Base-by-base conservation (phyloP, 2,329 filamentous ascomycete species). In the Clarireedia monteithiana region DNA sequence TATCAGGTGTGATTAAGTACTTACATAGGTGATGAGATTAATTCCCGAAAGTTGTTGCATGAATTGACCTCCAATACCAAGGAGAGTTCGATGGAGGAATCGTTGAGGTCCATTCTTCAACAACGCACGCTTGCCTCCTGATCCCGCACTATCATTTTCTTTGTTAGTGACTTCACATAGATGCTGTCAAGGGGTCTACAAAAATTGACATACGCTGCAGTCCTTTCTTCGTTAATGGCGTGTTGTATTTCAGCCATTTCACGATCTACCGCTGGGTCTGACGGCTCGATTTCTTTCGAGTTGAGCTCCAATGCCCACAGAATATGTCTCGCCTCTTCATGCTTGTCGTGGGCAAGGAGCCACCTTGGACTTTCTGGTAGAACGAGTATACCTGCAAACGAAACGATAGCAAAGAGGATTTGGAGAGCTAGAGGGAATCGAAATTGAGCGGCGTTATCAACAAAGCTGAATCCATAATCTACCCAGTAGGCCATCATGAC, bases 391-490 rank as follows among this genome's bases (percentile, higher is more conserved):
- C 78, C 74, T 2, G 67, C 57, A n/a, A 85, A 68, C 48, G 84
- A 81, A 58, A 84, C 74, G 6, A 84, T 14, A 26, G 80, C 81
- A 64, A 85, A 85, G 20, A 79, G 63, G 38, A 83, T 75, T 62
- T 81, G 78, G 64, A 82, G 78, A 2, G 75, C 77, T 17, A 85
- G 71, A 0, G 83, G 83, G 65, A 85, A 84, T 2, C 83, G 74
- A 83, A 83, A 82, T 0, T 74, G 69, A 23, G 78, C 73, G 9
- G 74, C 75, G 45, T 72, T 72, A 20, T 45, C 24, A n/a, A 76
- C 73, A 60, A 79, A 82, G 2, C 75, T 79, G 59, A 82, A 73
- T 15, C 78, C 81, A 39, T 81, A 77, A 60, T 83, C 80, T 47
- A 84, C 72, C 81, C 81, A 84, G 68, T 83, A 83, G 2, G 26